Base-by-base conservation (phyloP, 306 rosid species). In the Cucurbita argyrosperma region DNA sequence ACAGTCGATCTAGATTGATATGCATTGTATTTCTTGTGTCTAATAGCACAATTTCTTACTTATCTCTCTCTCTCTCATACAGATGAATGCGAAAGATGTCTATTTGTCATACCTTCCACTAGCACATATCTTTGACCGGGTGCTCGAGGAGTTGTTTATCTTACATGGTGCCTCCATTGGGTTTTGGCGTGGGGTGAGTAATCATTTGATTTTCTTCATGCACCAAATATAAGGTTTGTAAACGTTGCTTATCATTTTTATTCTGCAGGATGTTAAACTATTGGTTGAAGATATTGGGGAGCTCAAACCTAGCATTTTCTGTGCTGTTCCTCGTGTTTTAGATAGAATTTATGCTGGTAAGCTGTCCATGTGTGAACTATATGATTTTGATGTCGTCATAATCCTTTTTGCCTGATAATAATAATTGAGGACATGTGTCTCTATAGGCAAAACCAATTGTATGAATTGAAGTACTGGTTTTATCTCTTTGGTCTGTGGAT, bases 251-350 rank as follows among this genome's bases (percentile, higher is more conserved):
- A 64, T 79, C 39, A 23, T 78, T 38, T 63, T 2, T 74, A 55
- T 76, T 57, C 75, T 87, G 80, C 87, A 94, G 99, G 99, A 91
- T 89, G 97, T 87, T 77, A 94, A 94, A 81, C 79, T 94, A 76
- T 76, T 94, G 76, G 57, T 85, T 72, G 99, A 91, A 84, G 99
- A 94, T 80, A 76, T 94, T 71, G 97, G 85, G 72, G 96, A 87
- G 87, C 84, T 94, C 74, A 94, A 91, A 82, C 99, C 99, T 37
- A 80, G 96, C 51, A 85, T 94, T 76, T 94, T 91, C 40, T 91
- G 97, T 85, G 97, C 99, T 16, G 99, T 94, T 79, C 98, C 98
- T 8, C 97, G 97, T 51, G 98, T 94, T 75, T 88, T 94, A 71
- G 98, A 94, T 73, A 85, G 97, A 83, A 87, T 94, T 76, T 84